A percentile compares a stretch with the other conserved stretches of the same genome.
phyloP scores from a whole-genome alignment of 345 rosid species.

The Microcos paniculata region DNA sequence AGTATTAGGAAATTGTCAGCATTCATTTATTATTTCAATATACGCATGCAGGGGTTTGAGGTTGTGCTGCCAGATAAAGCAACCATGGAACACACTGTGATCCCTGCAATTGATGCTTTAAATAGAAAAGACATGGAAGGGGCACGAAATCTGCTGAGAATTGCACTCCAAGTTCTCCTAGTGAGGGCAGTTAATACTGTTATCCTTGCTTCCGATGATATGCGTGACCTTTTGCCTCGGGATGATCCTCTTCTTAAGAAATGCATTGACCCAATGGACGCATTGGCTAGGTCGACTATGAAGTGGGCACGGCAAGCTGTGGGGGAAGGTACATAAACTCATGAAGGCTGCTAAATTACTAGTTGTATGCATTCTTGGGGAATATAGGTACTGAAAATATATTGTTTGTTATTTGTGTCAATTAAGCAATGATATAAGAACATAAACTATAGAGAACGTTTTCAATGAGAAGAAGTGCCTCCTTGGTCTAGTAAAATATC shows the following conservation, averaged over 20 bases:
- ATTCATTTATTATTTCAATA: neutral
- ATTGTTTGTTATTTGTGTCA: neutral
- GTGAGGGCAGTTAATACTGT: constrained; percentile 59
- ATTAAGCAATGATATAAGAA: neutral
- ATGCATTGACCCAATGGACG: constrained; percentile 62
- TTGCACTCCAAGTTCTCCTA: constrained; percentile 57
- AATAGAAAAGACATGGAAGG: constrained; percentile 56
- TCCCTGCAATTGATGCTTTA: constrained; percentile 51
- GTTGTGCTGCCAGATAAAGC: constrained; percentile 64
- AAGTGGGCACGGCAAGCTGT: constrained; percentile 39
- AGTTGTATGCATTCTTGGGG: neutral
- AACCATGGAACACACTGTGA: constrained; percentile 50
- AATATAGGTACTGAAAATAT: neutral
- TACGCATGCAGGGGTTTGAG: constrained; percentile 58
- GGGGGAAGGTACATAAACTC: constrained; percentile 5
- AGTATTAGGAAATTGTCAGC: neutral
- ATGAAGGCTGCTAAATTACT: neutral
- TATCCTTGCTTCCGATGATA: constrained; percentile 60
- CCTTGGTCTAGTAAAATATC: neutral
- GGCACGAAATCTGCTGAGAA: constrained; percentile 54
- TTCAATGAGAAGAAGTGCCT: neutral
- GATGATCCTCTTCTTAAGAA: constrained; percentile 62
- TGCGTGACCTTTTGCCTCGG: constrained; percentile 46
- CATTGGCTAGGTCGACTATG: constrained; percentile 53
- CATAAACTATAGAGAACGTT: neutral